phyloP scores from a whole-genome alignment of 1,139 yeast species.

The Geotrichum histeridarum region DNA sequence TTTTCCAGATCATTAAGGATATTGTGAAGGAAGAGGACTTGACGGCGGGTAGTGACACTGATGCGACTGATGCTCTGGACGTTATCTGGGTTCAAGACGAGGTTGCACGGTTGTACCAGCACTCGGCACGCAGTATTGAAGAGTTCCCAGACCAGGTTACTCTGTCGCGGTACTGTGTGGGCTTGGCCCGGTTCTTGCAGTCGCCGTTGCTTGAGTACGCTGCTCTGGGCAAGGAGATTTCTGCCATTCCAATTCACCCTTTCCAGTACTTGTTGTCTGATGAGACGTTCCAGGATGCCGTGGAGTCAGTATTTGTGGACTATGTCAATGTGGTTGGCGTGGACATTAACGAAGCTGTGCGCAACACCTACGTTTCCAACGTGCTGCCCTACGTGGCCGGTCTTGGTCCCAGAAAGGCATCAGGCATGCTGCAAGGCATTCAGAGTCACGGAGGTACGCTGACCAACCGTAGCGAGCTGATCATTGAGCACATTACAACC shows the following conservation, averaged over 20 bases:
- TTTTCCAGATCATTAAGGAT: conserved; percentile 54
- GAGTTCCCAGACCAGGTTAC: conserved; percentile 89
- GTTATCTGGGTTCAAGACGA: conserved; percentile 89
- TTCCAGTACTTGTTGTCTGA: conserved; percentile 67
- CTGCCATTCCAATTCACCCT: conserved; percentile 66
- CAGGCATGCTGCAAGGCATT: conserved; percentile 77
- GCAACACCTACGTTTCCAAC: conserved; percentile 66
- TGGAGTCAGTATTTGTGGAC: conserved; percentile 84
- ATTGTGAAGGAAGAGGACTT: conserved; percentile 54
- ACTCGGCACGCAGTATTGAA: conserved; percentile 64
- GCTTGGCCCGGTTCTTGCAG: conserved; percentile 84
- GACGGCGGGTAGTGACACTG: conserved; percentile 50
- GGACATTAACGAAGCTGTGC: conserved; percentile 83
- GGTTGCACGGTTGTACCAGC: conserved; percentile 83
- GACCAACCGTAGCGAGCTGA: conserved; percentile 68
- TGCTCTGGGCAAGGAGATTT: conserved; percentile 66
- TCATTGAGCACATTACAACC: conserved; percentile 72
- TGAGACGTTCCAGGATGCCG: conserved; percentile 59
- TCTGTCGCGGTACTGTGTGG: conserved; percentile 79
- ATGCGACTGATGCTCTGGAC: conserved; percentile 44
- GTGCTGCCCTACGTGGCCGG: conserved; percentile 79
- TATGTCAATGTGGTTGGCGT: conserved; percentile 87
- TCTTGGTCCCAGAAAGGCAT: conserved; percentile 91
- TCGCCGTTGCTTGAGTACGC: conserved; percentile 87
- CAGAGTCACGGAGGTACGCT: conserved; percentile 67